phyloP scores from a whole-genome alignment of 176 grass and related monocot genomes.

The Ensete ventricosum region DNA sequence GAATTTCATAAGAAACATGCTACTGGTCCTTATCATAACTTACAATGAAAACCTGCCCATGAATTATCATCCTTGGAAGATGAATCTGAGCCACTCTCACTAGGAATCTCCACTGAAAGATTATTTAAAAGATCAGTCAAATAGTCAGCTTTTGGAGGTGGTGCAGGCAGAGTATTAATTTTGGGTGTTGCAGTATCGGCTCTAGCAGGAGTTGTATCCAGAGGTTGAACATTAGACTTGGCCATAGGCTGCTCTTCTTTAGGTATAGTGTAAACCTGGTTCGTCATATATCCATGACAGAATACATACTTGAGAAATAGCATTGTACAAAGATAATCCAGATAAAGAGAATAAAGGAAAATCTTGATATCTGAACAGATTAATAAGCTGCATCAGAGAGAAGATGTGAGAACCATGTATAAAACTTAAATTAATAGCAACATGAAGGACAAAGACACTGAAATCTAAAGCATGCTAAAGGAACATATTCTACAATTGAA shows the following conservation, averaged over 20 bases:
- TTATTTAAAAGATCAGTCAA: conserved; percentile 85
- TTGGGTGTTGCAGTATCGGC: conserved; percentile 30
- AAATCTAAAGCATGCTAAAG: too few species aligned
- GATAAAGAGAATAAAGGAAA: conserved; percentile 4
- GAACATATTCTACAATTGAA: too few species aligned
- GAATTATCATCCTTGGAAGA: conserved; percentile 57
- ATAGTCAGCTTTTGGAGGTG: conserved; percentile 84
- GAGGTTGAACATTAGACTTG: conserved; percentile 43
- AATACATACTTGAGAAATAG: not conserved
- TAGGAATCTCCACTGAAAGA: conserved; percentile 61
- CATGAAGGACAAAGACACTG: too few species aligned
- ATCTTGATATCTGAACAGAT: too few species aligned
- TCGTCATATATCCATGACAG: not conserved
- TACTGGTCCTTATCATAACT: conserved; percentile 16
- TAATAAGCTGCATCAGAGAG: too few species aligned
- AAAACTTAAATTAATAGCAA: too few species aligned
- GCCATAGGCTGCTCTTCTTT: conserved; percentile 48
- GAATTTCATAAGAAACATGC: not conserved
- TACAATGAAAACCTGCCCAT: conserved; percentile 86
- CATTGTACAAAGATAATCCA: conserved; percentile 11
- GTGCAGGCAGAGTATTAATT: conserved; percentile 30
- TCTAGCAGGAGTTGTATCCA: conserved; percentile 41
- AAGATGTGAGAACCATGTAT: too few species aligned
- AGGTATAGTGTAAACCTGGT: conserved; percentile 44
- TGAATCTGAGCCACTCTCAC: conserved; percentile 51